Evolutionary conservation across 495 filamentous ascomycete genomes (phyloP).

Genomic region (Usnea hakonensis): DNA sequence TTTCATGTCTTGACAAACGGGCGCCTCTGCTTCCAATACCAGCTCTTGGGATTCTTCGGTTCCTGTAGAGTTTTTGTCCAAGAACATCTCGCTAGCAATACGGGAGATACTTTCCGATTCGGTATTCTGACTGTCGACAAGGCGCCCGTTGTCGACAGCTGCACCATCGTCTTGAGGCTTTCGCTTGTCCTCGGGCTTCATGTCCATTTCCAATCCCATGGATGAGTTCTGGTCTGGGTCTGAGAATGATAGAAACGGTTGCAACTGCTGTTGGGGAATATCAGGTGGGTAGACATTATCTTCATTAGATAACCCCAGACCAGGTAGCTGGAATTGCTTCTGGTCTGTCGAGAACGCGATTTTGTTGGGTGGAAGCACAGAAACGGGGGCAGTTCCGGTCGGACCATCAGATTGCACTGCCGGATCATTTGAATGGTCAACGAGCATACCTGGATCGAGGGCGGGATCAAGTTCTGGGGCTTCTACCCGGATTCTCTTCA

Average conservation of each 20-base stretch:
- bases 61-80: background rate
- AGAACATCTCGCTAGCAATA: background rate
- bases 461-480: constrained; percentile 6
- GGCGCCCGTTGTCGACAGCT: background rate
- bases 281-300: background rate
- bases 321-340: constrained; percentile 6
- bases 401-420: background rate
- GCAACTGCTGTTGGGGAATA: background rate
- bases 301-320: constrained; percentile 7
- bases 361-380: background rate
- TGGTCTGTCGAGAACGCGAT: background rate
- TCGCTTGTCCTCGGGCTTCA: background rate
- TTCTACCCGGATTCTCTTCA: constrained; percentile 17
- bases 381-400: background rate
- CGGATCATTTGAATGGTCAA: constrained; percentile 19
- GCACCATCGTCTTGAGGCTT: background rate
- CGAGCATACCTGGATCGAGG: background rate
- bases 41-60: background rate
- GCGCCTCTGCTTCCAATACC: background rate
- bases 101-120: background rate
- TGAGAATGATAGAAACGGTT: background rate
- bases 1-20: background rate
- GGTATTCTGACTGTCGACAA: background rate
- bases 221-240: background rate
- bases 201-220: background rate